Conservation (phyloP, 2,329 filamentous ascomycete species). For the Sporothrix curviconia region DNA sequence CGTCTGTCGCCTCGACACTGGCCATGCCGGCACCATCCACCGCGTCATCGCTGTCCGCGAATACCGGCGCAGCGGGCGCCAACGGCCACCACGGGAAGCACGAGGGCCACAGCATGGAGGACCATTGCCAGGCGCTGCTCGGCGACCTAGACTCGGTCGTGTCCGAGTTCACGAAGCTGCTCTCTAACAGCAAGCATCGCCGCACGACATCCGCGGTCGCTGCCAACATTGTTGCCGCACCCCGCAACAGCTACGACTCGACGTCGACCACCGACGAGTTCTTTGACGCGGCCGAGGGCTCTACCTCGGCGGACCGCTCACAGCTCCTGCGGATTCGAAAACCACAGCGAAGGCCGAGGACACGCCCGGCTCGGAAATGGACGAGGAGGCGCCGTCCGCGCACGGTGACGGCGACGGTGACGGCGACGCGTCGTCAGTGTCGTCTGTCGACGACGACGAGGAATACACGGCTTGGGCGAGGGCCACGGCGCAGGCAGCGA, state of each 20-base stretch:
- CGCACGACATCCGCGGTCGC: slow-evolving; percentile 48
- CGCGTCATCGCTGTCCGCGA: not conserved
- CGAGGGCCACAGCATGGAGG: slow-evolving; percentile 64
- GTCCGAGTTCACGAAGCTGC: slow-evolving; percentile 68
- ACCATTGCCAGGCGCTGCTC: slow-evolving; percentile 76
- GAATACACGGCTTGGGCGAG: slow-evolving; percentile 28
- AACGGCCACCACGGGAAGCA: slow-evolving; percentile 26
- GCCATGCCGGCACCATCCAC: slow-evolving; percentile 36
- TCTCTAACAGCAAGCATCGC: slow-evolving; percentile 72
- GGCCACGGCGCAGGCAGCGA: slow-evolving; percentile 24
- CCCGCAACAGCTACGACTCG: slow-evolving; percentile 70
- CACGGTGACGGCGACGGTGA: slow-evolving; percentile 49
- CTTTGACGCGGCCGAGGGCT: slow-evolving; percentile 79
- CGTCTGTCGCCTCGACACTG: slow-evolving; percentile 33
- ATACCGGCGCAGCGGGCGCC: too few species aligned
- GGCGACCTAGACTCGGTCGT: slow-evolving; percentile 80
- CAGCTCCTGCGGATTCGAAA: slow-evolving; percentile 24
- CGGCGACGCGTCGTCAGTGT: slow-evolving; percentile 57
- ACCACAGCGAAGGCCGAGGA: slow-evolving; percentile 18
- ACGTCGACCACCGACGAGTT: slow-evolving; percentile 79
- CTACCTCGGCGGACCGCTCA: slow-evolving; percentile 28
- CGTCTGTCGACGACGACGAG: slow-evolving; percentile 55
- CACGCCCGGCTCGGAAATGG: slow-evolving; percentile 45
- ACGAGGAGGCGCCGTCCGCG: slow-evolving; percentile 47
- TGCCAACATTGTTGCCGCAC: slow-evolving; percentile 24